These are phyloP conservation scores for Geopyxis carbonaria DNA, from an alignment of 495 filamentous ascomycete genomes.

Conservation along the genomic window DNA sequence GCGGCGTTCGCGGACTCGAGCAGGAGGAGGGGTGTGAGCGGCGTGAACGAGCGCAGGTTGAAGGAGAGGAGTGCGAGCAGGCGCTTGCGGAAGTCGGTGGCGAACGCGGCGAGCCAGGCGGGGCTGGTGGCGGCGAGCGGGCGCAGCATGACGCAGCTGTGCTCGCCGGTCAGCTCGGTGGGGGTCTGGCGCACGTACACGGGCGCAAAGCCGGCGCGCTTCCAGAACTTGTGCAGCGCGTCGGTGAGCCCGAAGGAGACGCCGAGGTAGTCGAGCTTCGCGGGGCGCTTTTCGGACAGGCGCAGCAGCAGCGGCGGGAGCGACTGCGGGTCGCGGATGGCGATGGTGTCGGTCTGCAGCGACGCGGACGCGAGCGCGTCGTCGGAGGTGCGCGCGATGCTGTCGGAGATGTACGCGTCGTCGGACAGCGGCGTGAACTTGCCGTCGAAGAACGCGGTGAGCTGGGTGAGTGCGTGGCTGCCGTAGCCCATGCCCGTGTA, in stretches of 20 bases:
- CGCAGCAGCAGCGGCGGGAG: constrained; percentile 90
- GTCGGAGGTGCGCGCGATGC: constrained; percentile 69
- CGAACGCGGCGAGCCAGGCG: constrained; percentile 75
- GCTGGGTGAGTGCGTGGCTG: constrained; percentile 64
- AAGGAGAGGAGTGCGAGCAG: constrained; percentile 80
- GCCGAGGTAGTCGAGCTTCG: constrained; percentile 75
- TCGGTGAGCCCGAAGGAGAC: constrained; percentile 88
- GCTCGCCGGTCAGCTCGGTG: constrained; percentile 91
- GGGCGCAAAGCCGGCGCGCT: constrained; percentile 58
- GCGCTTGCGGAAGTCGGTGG: constrained; percentile 79
- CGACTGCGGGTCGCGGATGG: constrained; percentile 71
- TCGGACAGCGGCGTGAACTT: constrained; percentile 76
- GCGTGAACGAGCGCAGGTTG: constrained; percentile 74
- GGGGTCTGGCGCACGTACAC: constrained; percentile 92
- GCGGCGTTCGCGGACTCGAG: constrained; percentile 68
- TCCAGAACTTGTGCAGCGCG: constrained; percentile 92
- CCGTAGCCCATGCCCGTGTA: constrained; percentile 92
- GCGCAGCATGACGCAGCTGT: constrained; percentile 93
- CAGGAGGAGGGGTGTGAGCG: constrained; percentile 67
- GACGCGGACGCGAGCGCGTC: constrained; percentile 61
- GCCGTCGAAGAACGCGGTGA: constrained; percentile 86
- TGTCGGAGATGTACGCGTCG: constrained; percentile 36
- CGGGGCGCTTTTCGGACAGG: constrained; percentile 64
- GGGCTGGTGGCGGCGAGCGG: constrained; percentile 50
- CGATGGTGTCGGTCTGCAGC: constrained; percentile 71